A percentile compares a stretch with the other conserved stretches of the same genome.
Conservation (phyloP, 2,329 filamentous ascomycete species). For the Tetracladium maxilliforme region DNA sequence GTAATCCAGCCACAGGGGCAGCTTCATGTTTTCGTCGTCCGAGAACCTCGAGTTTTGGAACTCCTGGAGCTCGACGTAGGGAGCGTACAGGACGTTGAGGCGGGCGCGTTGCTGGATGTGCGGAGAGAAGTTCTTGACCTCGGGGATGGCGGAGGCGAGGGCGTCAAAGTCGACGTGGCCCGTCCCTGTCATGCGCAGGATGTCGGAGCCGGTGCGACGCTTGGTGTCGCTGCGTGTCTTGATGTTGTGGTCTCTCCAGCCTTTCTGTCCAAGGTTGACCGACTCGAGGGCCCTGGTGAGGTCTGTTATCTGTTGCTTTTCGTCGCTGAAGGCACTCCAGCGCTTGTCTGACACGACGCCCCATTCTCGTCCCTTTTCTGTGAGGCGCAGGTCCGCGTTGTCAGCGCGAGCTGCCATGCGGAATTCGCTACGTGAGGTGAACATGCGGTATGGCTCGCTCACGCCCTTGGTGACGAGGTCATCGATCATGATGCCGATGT, state of each 20-base stretch:
- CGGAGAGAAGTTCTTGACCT: conserved; percentile 34
- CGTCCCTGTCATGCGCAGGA: conserved; percentile 56
- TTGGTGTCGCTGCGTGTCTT: conserved; percentile 49
- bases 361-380: conserved; percentile 57
- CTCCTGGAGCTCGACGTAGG: conserved; percentile 65
- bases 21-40: conserved; percentile 58
- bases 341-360: conserved; percentile 68
- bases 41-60: conserved; percentile 51
- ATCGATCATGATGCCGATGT: conserved; percentile 98
- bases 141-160: conserved; percentile 42
- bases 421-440: conserved; percentile 90
- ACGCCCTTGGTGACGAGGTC: conserved; percentile 95
- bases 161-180: conserved; percentile 41
- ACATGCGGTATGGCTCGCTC: conserved; percentile 95
- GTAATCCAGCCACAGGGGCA: conserved; percentile 70
- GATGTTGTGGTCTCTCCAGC: conserved; percentile 61
- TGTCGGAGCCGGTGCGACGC: conserved; percentile 60
- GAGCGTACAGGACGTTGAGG: conserved; percentile 76
- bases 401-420: conserved; percentile 84
- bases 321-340: conserved; percentile 56
- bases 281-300: conserved; percentile 46
- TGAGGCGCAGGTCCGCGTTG: conserved; percentile 84
- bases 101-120: conserved; percentile 54
- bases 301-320: conserved; percentile 50
- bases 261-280: conserved; percentile 40